Evolutionary conservation across 768 basidiomycete species (phyloP).

Genomic region (Amyloporia xantha): DNA sequence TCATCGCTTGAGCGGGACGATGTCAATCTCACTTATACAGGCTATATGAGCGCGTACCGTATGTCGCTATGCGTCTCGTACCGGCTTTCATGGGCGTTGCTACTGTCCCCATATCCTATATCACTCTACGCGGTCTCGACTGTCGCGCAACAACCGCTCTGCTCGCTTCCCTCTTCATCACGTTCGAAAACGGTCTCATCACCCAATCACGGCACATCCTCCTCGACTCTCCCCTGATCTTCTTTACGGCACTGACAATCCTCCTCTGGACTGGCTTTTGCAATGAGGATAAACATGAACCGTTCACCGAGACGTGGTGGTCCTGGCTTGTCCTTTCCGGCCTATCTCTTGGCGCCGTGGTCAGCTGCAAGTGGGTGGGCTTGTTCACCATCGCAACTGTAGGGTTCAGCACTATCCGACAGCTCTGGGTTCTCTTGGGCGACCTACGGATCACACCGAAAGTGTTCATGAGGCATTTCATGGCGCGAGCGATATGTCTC

Average conservation of each 20-base stretch:
- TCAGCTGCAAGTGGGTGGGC: conserved; percentile 97
- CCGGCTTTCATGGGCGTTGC: conserved; percentile 86
- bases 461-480: conserved; percentile 78
- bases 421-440: conserved; percentile 87
- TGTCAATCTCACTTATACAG: conserved; percentile 35
- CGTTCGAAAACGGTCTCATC: conserved; percentile 93
- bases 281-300: conserved; percentile 80
- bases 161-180: conserved; percentile 85
- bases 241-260: conserved; percentile 89
- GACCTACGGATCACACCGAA: conserved; percentile 73
- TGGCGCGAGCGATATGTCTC: conserved; percentile 83
- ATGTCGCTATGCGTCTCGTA: conserved; percentile 95
- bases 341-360: conserved; percentile 84
- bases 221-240: conserved; percentile 95
- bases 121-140: conserved; percentile 89
- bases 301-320: conserved; percentile 92
- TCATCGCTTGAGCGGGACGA: not conserved
- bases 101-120: conserved; percentile 85
- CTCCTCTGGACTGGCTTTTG: conserved; percentile 88
- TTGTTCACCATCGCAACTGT: conserved; percentile 96
- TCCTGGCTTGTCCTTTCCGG: conserved; percentile 84
- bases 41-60: conserved; percentile 82
- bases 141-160: conserved; percentile 90
- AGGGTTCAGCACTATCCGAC: conserved; percentile 75
- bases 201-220: conserved; percentile 97